Evolutionary conservation across 1,139 yeast genomes (phyloP).

Genomic region (Meyerozyma guilliermondii): DNA sequence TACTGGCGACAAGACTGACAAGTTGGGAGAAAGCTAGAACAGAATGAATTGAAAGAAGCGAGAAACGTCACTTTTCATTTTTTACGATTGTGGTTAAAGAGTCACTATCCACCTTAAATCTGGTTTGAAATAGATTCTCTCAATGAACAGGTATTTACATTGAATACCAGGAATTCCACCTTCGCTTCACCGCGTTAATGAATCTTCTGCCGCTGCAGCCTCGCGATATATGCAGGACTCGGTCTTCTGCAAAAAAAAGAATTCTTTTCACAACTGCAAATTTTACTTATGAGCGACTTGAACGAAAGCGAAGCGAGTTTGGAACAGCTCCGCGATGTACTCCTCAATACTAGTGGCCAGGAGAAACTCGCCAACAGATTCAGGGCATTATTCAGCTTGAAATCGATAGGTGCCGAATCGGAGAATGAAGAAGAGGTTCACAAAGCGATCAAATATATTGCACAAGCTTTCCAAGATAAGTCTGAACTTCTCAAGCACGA

Average conservation of each 20-base stretch:
- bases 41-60: too few species aligned
- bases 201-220: background rate
- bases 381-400: constrained; percentile 88
- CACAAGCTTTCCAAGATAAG: constrained; percentile 71
- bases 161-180: too few species aligned
- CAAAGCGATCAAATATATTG: constrained; percentile 76
- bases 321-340: constrained; percentile 67
- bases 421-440: constrained; percentile 45
- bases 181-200: too few species aligned
- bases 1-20: too few species aligned
- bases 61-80: too few species aligned
- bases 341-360: constrained; percentile 59
- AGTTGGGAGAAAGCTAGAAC: too few species aligned
- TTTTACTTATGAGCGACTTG: background rate
- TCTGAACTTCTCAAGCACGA: constrained; percentile 97
- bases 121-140: too few species aligned
- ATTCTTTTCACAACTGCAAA: background rate
- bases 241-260: background rate
- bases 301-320: constrained; percentile 15
- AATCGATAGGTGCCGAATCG: constrained; percentile 70
- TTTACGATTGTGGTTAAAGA: too few species aligned
- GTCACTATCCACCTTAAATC: too few species aligned
- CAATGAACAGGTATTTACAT: too few species aligned
- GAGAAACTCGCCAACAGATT: constrained; percentile 79
- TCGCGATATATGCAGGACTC: background rate